phyloP scores from a whole-genome alignment of 2,329 filamentous ascomycete species.

The Calonectria ilicicola region DNA sequence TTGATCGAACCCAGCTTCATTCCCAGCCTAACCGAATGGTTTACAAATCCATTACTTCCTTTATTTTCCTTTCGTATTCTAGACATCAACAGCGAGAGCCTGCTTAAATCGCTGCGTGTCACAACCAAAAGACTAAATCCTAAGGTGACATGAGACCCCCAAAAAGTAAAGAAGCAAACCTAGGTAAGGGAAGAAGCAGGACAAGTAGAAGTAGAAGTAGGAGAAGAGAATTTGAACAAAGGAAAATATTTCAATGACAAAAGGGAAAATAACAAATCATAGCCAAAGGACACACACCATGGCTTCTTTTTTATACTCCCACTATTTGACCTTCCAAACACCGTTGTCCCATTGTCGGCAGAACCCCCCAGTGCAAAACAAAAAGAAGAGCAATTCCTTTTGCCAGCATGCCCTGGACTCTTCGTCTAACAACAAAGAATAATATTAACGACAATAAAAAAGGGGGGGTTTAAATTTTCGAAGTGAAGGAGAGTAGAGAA shows the following conservation, averaged over 20 bases:
- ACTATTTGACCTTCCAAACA: not conserved
- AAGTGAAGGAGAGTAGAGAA: not conserved
- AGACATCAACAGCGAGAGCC: slow-evolving; percentile 20
- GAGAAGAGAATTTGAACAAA: slow-evolving; percentile 16
- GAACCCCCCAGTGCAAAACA: not conserved
- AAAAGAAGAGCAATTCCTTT: slow-evolving; percentile 2
- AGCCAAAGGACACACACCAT: not conserved
- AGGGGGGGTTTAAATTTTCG: not conserved
- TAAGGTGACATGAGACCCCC: slow-evolving; percentile 6
- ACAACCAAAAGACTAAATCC: not conserved
- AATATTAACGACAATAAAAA: slow-evolving; percentile 6
- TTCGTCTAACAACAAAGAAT: slow-evolving; percentile 8
- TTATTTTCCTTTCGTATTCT: slow-evolving; percentile 1
- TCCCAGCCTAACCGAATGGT: slow-evolving; percentile 14
- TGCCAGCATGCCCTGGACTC: slow-evolving; percentile 14
- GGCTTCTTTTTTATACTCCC: not conserved
- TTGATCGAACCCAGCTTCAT: slow-evolving; percentile 2
- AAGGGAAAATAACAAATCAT: not conserved
- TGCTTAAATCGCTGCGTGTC: slow-evolving; percentile 23
- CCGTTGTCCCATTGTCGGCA: not conserved
- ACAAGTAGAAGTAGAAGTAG: not conserved
- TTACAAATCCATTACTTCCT: slow-evolving; percentile 17
- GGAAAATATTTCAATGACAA: slow-evolving; percentile 10
- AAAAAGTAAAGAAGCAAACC: not conserved
- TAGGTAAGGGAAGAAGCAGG: not conserved